These are phyloP conservation scores for Leptomonas seymouri DNA, from an alignment of 208 protist genomes.

Conservation along the genomic window DNA sequence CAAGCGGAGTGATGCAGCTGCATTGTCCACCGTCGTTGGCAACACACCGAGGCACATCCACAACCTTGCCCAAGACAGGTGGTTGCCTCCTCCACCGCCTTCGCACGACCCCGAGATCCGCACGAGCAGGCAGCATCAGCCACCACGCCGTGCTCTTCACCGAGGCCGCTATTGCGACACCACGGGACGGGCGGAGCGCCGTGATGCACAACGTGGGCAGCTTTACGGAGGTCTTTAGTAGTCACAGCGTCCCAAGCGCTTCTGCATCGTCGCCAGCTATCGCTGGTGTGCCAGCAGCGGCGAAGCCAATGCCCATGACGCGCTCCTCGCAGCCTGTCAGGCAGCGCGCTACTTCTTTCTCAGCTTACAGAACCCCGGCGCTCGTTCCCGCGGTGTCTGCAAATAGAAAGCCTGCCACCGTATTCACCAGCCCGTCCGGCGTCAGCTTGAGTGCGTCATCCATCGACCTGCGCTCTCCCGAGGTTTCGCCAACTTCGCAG, in stretches of 20 bases:
- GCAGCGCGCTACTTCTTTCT: not conserved
- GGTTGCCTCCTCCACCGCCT: slow-evolving; percentile 26
- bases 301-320: not conserved
- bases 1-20: not conserved
- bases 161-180: not conserved
- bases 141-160: slow-evolving; percentile 2
- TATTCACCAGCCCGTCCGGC: not conserved
- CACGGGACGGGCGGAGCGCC: slow-evolving; percentile 3
- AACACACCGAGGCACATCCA: slow-evolving; percentile 1
- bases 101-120: slow-evolving; percentile 28
- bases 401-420: not conserved
- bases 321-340: slow-evolving; percentile 9
- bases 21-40: slow-evolving; percentile 3
- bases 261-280: not conserved
- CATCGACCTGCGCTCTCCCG: slow-evolving; percentile 6
- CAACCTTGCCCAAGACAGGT: slow-evolving; percentile 3
- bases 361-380: not conserved
- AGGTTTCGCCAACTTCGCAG: not conserved
- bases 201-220: not conserved
- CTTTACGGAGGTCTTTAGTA: slow-evolving; percentile 2
- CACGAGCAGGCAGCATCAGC: not conserved
- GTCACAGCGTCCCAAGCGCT: not conserved
- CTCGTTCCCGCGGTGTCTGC: not conserved
- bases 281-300: not conserved
- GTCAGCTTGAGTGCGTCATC: not conserved